Base-by-base conservation (phyloP, 2,329 filamentous ascomycete genomes). In the Cladophialophora exuberans region DNA sequence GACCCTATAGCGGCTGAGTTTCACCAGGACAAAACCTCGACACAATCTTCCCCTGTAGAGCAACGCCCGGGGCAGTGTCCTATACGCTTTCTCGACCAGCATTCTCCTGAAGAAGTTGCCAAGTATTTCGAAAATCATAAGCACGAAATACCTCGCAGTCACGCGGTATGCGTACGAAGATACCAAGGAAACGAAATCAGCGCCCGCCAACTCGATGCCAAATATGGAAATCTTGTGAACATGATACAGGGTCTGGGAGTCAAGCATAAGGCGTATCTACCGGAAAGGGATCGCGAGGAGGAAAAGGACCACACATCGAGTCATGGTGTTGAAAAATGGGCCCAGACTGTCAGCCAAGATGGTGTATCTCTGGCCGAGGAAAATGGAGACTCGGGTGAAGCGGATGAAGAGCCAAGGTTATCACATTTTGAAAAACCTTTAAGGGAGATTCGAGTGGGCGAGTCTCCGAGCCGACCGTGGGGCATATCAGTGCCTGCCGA, bases 91-190 rank as follows among this genome's bases (percentile, higher is more conserved):
- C 79, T 97, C 68, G 88, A 97, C 71, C 87, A 96, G 70, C 92
- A 96, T 68, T 91, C 90, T 2, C 90, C 93, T 1, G 90, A 96
- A 74, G 92, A 97, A 69, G 87, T 97, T 59, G 93, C 93, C 11
- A 84, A 88, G 66, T 97, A 96, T 70, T 90, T 97, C 67, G 90
- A 97, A 70, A 91, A 86, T 48, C 92, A 97, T 76, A 97, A 97
- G 71, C 92, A 97, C 72, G 89, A 96, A 71, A 83, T 97, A 50
- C 93, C 93, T 7, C 84, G 93, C 65, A 97, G 91, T 69, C 93
- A 97, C 72, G 90, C 95, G 69, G 83, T 97, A 39, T 97, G 93
- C 71, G 85, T 97, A 57, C 86, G 89, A 67, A 84, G 92, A 54
- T 96, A 96, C 69, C 90, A 96, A 73, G 87, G 84, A 71, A 93